Evolutionary conservation across 2,329 filamentous ascomycete species (phyloP).

Genomic region (Mycocentrospora acerina): DNA sequence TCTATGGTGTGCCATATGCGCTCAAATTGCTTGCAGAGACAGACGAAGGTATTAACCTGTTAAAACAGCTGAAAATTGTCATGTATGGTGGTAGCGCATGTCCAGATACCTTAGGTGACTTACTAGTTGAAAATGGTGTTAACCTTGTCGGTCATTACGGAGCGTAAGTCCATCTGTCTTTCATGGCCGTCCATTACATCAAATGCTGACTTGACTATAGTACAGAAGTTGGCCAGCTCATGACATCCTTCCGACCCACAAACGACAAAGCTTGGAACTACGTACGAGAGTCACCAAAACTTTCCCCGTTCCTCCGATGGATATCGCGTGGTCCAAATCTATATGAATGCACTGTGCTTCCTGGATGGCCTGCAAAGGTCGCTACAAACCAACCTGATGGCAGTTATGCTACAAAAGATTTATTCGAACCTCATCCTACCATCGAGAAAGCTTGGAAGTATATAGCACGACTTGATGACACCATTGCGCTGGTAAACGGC

Average conservation of each 20-base stretch:
- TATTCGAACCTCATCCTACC: slow-evolving; percentile 50
- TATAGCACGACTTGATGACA: slow-evolving; percentile 50
- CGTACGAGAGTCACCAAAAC: slow-evolving; percentile 46
- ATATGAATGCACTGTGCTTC: slow-evolving; percentile 42
- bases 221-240: slow-evolving; percentile 65
- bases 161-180: slow-evolving; percentile 44
- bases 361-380: slow-evolving; percentile 40
- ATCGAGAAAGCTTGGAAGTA: slow-evolving; percentile 50
- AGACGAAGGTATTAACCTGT: slow-evolving; percentile 53
- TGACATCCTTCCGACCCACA: slow-evolving; percentile 59
- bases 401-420: slow-evolving; percentile 40
- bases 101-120: slow-evolving; percentile 60
- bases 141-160: slow-evolving; percentile 61
- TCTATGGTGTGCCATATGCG: slow-evolving; percentile 65
- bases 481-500: slow-evolving; percentile 51
- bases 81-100: slow-evolving; percentile 61
- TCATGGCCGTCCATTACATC: not conserved
- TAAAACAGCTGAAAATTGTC: slow-evolving; percentile 55
- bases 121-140: slow-evolving; percentile 55
- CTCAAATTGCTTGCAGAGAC: slow-evolving; percentile 64
- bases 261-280: slow-evolving; percentile 64
- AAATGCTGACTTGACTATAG: too few species aligned
- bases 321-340: slow-evolving; percentile 42
- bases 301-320: slow-evolving; percentile 47
- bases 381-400: slow-evolving; percentile 21